Evolutionary conservation across 192 early-diverging fungal genomes (phyloP), one percentile per base, ranked within the genome.

Genomic region (Umbelopsis vinacea): DNA sequence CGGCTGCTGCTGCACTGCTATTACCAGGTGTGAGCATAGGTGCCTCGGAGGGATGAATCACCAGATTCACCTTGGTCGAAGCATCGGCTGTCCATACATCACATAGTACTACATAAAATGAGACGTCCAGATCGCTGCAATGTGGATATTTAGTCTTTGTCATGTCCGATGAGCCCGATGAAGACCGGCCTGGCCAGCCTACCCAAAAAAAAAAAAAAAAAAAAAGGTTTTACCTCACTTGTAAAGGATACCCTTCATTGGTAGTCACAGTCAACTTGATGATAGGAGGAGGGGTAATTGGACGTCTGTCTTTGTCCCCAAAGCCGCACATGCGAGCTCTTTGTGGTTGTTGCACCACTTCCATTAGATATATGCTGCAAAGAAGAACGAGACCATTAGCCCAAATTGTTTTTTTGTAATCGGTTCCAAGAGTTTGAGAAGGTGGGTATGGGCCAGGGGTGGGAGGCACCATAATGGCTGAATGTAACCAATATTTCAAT

Each of bases 321-420:
- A 92, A 94, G 14, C 91, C 92, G 68, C 90, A 92, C 90, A 91
- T 91, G 10, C 92, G 84, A 33, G 92, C 92, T 55, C 88, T 74
- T 45, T 84, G 74, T 33, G 91, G 92, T 69, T 92, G 89, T 72
- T 92, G 91, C 4, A 87, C 86, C 71, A 94, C 86, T 45, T 83
- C 75, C 24, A 92, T 82, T 38, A 81, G 76, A 68, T 83, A 89
- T 11, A 74, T 75, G 43, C 81, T 85, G 60, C 4, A 29, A 46
- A 52, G 4, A 68, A 17, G 21, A 66, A 21, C n/a, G 35, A 66
- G 43, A 6, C 22, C n/a, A 50, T 66, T 48, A 46, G 37, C 29
- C 22, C 0, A 12, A 46, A 45, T 47, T 26, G 11, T 35, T 24
- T n/a, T n/a, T n/a, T n/a, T n/a, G n/a, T n/a, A n/a, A n/a, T n/a